Conservation (phyloP, 805 yeast species). For the Suhomyces kilbournensis region DNA sequence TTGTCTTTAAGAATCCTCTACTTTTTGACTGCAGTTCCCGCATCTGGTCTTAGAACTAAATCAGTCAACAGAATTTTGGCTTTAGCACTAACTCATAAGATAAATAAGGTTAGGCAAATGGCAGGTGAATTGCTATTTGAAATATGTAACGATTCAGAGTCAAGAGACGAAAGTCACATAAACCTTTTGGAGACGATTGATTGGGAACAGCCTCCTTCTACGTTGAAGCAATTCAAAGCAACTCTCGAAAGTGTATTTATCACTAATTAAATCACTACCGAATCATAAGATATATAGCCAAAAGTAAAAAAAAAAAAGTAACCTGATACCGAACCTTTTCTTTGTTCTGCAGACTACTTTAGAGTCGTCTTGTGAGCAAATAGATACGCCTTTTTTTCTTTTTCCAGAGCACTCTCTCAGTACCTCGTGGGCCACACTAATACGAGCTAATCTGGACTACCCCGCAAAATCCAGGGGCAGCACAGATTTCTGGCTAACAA, state of each 20-base stretch:
- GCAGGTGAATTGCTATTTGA: slow-evolving; percentile 46
- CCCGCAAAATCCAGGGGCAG: background rate
- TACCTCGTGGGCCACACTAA: background rate
- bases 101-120: slow-evolving; percentile 28
- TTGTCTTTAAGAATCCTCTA: slow-evolving; percentile 45
- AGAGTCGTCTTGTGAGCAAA: background rate
- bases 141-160: slow-evolving; percentile 22
- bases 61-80: slow-evolving; percentile 19
- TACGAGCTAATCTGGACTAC: background rate
- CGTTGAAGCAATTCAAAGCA: background rate
- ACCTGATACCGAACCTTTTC: background rate
- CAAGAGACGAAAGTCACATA: background rate
- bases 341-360: background rate
- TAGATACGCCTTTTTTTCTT: background rate
- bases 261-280: background rate
- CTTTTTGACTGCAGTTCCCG: slow-evolving; percentile 22
- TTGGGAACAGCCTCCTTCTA: slow-evolving; percentile 14
- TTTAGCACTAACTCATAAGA: slow-evolving; percentile 30
- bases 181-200: slow-evolving; percentile 9
- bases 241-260: slow-evolving; percentile 8
- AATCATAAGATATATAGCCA: background rate
- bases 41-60: slow-evolving; percentile 10
- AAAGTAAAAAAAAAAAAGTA: background rate
- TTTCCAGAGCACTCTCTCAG: background rate
- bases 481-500: background rate